Evolutionary conservation across 1,284 basidiomycete species (phyloP).

Genomic region (Pisolithus thermaeus): DNA sequence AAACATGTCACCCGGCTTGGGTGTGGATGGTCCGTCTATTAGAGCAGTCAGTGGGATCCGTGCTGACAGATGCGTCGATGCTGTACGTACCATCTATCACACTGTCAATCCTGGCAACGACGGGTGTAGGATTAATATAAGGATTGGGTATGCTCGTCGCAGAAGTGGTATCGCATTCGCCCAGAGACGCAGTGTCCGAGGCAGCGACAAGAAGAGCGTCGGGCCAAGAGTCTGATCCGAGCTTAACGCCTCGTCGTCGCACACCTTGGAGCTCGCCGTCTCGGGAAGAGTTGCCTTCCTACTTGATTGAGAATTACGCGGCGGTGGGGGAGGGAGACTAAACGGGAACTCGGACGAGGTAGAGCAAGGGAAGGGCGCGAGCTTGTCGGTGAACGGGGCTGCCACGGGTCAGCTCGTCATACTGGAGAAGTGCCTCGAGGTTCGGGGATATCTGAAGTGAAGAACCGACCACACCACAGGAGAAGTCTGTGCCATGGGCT

Average conservation of each 20-base stretch:
- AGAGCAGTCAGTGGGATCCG: background rate
- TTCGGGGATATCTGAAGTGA: slow-evolving; percentile 52
- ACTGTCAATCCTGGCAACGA: slow-evolving; percentile 7
- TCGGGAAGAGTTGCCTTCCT: slow-evolving; percentile 14
- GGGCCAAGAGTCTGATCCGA: slow-evolving; percentile 18
- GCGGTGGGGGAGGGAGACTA: slow-evolving; percentile 26
- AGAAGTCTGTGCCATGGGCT: slow-evolving; percentile 9
- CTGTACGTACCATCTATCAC: slow-evolving; percentile 14
- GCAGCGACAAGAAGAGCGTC: slow-evolving; percentile 10
- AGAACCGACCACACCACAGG: slow-evolving; percentile 4
- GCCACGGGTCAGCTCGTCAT: slow-evolving; percentile 42
- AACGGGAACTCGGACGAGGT: slow-evolving; percentile 17
- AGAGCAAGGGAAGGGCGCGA: background rate
- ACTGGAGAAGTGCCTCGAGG: slow-evolving; percentile 55
- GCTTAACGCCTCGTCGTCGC: slow-evolving; percentile 9
- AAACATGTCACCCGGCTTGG: slow-evolving; percentile 7
- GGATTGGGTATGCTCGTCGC: slow-evolving; percentile 26
- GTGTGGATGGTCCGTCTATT: slow-evolving; percentile 19
- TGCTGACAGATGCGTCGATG: background rate
- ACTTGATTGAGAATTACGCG: slow-evolving; percentile 11
- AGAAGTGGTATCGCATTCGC: slow-evolving; percentile 5
- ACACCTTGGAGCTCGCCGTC: slow-evolving; percentile 15
- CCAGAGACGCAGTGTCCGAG: slow-evolving; percentile 2
- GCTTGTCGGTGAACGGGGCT: slow-evolving; percentile 21
- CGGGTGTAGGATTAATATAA: slow-evolving; percentile 26